Evolutionary conservation across 2,329 filamentous ascomycete species (phyloP).

Genomic region (Aspergillus pseudoterreus): DNA sequence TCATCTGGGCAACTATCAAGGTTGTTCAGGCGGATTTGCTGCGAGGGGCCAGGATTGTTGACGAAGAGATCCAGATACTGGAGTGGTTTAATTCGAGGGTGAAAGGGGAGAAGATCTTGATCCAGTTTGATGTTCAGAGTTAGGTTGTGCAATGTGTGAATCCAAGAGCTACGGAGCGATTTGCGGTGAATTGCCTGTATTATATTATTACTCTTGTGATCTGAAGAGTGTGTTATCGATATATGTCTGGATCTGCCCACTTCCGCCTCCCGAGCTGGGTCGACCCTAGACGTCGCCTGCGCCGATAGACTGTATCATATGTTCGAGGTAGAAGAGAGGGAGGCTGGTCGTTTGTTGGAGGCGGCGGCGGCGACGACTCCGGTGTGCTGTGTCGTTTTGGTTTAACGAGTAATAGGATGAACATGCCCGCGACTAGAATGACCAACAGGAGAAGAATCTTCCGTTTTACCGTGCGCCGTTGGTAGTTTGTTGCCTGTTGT

Average conservation of each 20-base stretch:
- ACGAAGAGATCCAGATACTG: slow-evolving; percentile 46
- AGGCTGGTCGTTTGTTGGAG: slow-evolving; percentile 20
- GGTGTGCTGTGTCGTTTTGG: slow-evolving; percentile 52
- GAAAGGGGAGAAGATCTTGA: slow-evolving; percentile 44
- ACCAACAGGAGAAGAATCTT: slow-evolving; percentile 89
- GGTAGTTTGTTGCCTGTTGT: slow-evolving; percentile 70
- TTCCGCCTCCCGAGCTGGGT: slow-evolving; percentile 24
- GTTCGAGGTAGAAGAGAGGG: slow-evolving; percentile 14
- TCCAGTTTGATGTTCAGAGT: slow-evolving; percentile 2
- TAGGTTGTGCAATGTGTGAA: neutral
- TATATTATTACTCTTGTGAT: slow-evolving; percentile 19
- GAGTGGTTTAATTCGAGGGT: slow-evolving; percentile 57
- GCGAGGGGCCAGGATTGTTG: slow-evolving; percentile 39
- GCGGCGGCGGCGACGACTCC: slow-evolving; percentile 16
- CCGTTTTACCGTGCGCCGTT: slow-evolving; percentile 80
- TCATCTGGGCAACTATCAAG: slow-evolving; percentile 41
- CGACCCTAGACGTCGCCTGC: slow-evolving; percentile 19
- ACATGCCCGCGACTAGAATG: slow-evolving; percentile 77
- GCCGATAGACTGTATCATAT: slow-evolving; percentile 19
- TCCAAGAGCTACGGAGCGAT: neutral
- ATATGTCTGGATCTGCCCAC: slow-evolving; percentile 35
- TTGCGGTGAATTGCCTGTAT: neutral
- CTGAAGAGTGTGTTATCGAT: slow-evolving; percentile 23
- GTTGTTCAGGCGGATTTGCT: slow-evolving; percentile 45
- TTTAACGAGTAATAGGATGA: slow-evolving; percentile 80